phyloP scores from a whole-genome alignment of 768 basidiomycete species.

The Cubamyces lactineus region DNA sequence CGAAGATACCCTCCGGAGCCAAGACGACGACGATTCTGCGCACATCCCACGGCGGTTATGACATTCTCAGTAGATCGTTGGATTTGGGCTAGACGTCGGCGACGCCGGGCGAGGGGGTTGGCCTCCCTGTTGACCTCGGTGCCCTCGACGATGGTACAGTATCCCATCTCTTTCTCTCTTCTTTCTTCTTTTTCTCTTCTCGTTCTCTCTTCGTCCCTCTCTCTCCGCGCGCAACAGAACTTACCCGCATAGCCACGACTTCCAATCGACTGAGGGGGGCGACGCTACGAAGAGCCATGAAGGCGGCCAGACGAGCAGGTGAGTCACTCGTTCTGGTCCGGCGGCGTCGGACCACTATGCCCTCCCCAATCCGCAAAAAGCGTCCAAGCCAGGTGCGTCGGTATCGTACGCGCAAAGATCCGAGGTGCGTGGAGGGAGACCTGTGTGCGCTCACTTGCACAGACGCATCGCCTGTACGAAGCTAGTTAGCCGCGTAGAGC shows the following conservation, averaged over 20 bases:
- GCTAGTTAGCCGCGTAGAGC: neutral
- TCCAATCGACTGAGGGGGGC: neutral
- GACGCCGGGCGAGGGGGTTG: conserved; percentile 10
- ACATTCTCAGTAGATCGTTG: neutral
- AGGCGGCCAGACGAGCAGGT: neutral
- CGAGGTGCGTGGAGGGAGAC: no score
- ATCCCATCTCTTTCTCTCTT: no score
- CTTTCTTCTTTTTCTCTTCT: neutral
- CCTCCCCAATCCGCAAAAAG: neutral
- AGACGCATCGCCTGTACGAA: no score
- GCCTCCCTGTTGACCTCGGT: conserved; percentile 5
- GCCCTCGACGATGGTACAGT: conserved; percentile 14
- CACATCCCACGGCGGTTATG: neutral
- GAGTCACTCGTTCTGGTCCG: conserved; percentile 11
- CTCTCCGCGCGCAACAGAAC: neutral
- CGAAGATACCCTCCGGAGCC: neutral
- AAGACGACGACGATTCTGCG: neutral
- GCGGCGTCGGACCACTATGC: neutral
- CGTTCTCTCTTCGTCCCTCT: neutral
- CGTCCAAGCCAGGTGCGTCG: neutral
- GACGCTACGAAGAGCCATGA: neutral
- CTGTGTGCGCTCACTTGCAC: no score
- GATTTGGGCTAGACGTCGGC: conserved; percentile 6
- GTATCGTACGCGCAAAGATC: no score
- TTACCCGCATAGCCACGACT: neutral